Evolutionary conservation across 805 yeast species (phyloP), one percentile per base, ranked within the genome.

Genomic region (Maudiozyma bulderi): DNA sequence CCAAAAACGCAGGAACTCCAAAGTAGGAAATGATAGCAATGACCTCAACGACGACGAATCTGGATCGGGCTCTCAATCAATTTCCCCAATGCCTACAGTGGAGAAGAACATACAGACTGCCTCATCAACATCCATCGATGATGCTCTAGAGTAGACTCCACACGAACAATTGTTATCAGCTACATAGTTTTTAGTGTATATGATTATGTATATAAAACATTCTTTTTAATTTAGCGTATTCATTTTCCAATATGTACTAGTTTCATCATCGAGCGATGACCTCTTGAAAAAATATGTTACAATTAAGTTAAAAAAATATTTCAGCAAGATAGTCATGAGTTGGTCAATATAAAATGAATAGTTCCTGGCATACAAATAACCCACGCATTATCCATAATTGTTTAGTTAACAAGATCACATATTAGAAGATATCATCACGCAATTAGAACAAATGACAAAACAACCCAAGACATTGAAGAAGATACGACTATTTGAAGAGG

Each of bases 41-140:
- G 40, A 28, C 8, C n/a, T 7, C 8, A 35, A 30, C 26, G 45
- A 30, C 8, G 20, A 33, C 5, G 45, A 49, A 8, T 38, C 44
- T 5, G 20, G 47, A 2, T n/a, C 47, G 1, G 26, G 52, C 4
- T 45, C 52, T 4, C 34, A 33, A 7, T 44, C 54, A 1, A 49
- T 50, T n/a, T 50, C 54, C 8, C 49, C 49, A 47, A 28, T 30
- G 10, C 43, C 47, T 26, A 32, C 43, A 7, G n/a, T 10, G n/a
- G 51, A 50, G 40, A 33, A 51, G 49, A 11, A 48, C 40, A 20
- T 50, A 2, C 57, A 60, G 1, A 52, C 50, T 20, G 50, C 57
- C 3, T 52, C 60, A 4, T 49, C 54, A 3, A 47, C 52, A 1
- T 57, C 62, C 5, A 57, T 55, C 26, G 57, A 55, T 41, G 52